Percentiles rank a stretch among this genome's conserved stretches.
phyloP scores from a whole-genome alignment of 2,329 filamentous ascomycete species.

The Cordyceps fumosorosea region DNA sequence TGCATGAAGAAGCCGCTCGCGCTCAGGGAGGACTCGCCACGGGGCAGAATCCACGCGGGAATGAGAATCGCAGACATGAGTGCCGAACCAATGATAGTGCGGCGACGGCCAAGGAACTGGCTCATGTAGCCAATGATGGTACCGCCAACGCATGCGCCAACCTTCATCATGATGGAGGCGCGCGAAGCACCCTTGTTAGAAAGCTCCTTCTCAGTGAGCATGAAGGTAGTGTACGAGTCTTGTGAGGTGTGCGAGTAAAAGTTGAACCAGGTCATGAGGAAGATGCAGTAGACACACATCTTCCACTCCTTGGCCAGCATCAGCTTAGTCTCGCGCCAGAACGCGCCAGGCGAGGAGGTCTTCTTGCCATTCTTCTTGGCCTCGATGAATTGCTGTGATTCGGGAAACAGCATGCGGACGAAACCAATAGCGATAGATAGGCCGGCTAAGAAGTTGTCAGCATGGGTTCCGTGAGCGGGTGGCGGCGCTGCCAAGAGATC shows the following conservation, averaged over 20 bases:
- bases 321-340: constrained; percentile 61
- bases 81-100: constrained; percentile 56
- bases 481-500: constrained; percentile 10
- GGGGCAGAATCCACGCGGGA: constrained; percentile 63
- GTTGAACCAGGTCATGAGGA: constrained; percentile 74
- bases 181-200: constrained; percentile 56
- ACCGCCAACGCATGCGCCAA: constrained; percentile 67
- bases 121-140: constrained; percentile 67
- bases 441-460: constrained; percentile 37
- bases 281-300: constrained; percentile 68
- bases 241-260: constrained; percentile 74
- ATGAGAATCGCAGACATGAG: constrained; percentile 56
- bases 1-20: constrained; percentile 64
- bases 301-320: constrained; percentile 69
- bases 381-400: constrained; percentile 69
- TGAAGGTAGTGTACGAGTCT: constrained; percentile 76
- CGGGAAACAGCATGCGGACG: constrained; percentile 61
- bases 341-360: constrained; percentile 39
- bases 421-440: constrained; percentile 63
- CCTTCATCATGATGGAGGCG: constrained; percentile 78
- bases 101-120: constrained; percentile 68
- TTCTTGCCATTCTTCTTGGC: constrained; percentile 55
- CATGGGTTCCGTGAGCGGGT: not conserved
- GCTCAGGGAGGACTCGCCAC: constrained; percentile 51
- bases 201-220: constrained; percentile 66